Evolutionary conservation across 257 asterid genomes (phyloP), one percentile per base, ranked within the genome.

Genomic region (Solanum lycopersicoides): DNA sequence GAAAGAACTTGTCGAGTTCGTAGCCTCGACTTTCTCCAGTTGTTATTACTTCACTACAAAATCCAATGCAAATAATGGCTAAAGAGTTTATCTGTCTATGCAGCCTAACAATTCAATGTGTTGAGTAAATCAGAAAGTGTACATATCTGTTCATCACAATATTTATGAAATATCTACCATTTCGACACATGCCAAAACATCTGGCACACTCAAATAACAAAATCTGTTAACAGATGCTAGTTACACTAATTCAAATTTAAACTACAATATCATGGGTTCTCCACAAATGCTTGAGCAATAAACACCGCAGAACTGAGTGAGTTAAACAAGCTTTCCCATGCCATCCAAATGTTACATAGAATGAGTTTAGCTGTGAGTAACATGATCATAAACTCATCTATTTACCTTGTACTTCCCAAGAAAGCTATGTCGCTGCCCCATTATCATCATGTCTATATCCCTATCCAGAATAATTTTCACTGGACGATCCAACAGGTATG

Each of bases 391-490:
- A 72, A n/a, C 82, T 32, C 42, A 44, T 41, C 47, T 53, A 53
- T 86, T 86, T 86, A 95, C 99, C 99, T 94, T 97, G 88, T 97
- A 97, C 92, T 95, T 95, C 66, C 98, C 99, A 87, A 95, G 92
- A 91, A 97, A 97, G 91, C 98, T 95, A 88, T 97, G 99, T 39
- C 98, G 94, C 87, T 97, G 99, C 45, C 99, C 99, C 56, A 94
- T 94, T 87, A 89, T 89, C 98, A 97, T 93, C 99, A 97, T 97
- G 91, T 97, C 99, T 45, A 92, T 77, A 90, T 97, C 98, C 89
- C 99, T 91, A 87, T 97, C 99, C 84, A 97, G 84, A 47, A 95
- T 93, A 88, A 97, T 77, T 92, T 95, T 97, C 88, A 97, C 98
- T 63, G 98, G 99, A 86, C 96, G 90, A 87, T 97, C 94, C 86